A percentile compares a stretch with the other conserved stretches of the same genome.
Conservation (phyloP, 2,329 filamentous ascomycete genomes). For the Fusarium camptoceras region DNA sequence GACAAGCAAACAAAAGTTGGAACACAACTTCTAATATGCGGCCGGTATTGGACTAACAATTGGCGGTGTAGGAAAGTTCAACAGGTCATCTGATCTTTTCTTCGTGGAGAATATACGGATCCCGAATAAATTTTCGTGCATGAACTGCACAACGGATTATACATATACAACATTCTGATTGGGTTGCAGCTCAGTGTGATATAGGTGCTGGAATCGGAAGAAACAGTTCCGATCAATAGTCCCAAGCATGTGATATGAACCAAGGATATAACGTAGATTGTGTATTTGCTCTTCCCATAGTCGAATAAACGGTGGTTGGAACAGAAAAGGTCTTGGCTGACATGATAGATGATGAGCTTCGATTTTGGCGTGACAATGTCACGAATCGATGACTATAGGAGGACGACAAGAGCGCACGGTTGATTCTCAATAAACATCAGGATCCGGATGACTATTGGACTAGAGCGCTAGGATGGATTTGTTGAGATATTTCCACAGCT, state of each 20-base stretch:
- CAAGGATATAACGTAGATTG: neutral
- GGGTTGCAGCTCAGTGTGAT: constrained; percentile 17
- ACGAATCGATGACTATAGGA: constrained; percentile 9
- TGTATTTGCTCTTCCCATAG: neutral
- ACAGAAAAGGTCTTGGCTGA: constrained; percentile 5
- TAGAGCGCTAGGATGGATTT: neutral
- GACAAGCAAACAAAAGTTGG: neutral
- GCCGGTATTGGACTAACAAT: neutral
- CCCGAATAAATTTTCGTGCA: constrained; percentile 1
- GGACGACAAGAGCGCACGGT: neutral
- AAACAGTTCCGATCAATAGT: neutral
- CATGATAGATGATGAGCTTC: constrained; percentile 9
- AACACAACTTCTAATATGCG: neutral
- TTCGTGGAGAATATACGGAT: neutral
- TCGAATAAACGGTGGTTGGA: constrained; percentile 9
- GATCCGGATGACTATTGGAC: neutral
- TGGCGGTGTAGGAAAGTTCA: neutral
- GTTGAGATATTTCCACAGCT: neutral
- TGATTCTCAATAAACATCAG: neutral
- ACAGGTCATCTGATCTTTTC: neutral
- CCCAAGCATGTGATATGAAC: neutral
- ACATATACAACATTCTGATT: neutral
- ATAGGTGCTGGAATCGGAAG: constrained; percentile 12
- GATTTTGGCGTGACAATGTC: constrained; percentile 12
- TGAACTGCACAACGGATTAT: constrained; percentile 2